Base-by-base conservation (phyloP, 495 filamentous ascomycete genomes). In the Delitschia confertaspora region DNA sequence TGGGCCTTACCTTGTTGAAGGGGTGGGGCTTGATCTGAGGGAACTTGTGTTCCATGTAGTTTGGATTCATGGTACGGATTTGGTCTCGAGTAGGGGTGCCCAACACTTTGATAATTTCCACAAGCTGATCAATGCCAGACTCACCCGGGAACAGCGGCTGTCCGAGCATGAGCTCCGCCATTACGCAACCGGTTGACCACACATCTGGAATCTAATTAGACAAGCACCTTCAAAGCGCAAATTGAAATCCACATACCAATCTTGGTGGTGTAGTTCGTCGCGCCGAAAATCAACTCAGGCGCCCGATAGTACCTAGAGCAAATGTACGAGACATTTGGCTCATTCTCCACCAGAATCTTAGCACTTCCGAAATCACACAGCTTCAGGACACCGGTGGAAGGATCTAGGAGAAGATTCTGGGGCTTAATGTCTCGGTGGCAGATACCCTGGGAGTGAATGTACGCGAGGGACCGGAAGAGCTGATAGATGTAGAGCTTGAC, bases 41-140 rank as follows among this genome's bases (percentile, higher is more conserved):
- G 61, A 99, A 99, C 67, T 96, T 96, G 67, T 99, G 91, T 66
- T 96, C 91, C 91, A 99, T 99, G 65, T 99, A 96, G 65, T 99
- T 99, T 38, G 91, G 93, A 62, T 99, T 99, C 93, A 99, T 99
- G 34, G 91, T 99, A 41, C 91, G 85, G 59, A 99, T 99, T 57
- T 99, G 91, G 56, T 99, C 91, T 16, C 91, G 74, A n/a, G 91
- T 95, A 10, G 93, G 91, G 11, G 91, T 99, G 17, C 91, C 91
- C 42, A 99, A 73, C 41, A 99, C 91, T 69, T 96, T 99, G 75
- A 99, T 99, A 60, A 99, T 96, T 65, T 99, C 91, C 17, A 99
- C 91, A 24, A 96, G 74, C 61, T 99, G 91, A 63, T 98, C 91
- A 63, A 98, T 98, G 43, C 91, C 91, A 13, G 91, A 96, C 63